phyloP scores from a whole-genome alignment of 257 asterid genomes.

The Penstemon newberryi region DNA sequence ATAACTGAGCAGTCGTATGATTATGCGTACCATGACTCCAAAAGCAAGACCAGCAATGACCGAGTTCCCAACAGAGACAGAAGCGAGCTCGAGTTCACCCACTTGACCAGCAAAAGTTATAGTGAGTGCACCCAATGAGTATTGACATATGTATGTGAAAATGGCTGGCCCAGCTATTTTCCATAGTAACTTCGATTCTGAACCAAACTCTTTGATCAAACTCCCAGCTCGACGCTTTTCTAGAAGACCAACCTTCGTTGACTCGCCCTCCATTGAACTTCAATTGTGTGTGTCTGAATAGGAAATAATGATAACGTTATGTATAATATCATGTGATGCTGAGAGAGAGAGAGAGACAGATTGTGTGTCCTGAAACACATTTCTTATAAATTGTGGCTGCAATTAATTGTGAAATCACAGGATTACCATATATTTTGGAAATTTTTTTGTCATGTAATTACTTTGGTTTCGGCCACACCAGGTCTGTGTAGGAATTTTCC shows the following conservation, averaged over 20 bases:
- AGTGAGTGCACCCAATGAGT: slow-evolving; percentile 68
- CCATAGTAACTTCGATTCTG: slow-evolving; percentile 69
- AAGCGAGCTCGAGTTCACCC: slow-evolving; percentile 74
- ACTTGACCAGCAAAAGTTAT: slow-evolving; percentile 60
- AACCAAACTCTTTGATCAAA: slow-evolving; percentile 33
- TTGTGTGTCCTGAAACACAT: no score
- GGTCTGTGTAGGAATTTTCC: no score
- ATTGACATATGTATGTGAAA: slow-evolving; percentile 64
- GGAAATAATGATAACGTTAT: no score
- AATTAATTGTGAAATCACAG: no score
- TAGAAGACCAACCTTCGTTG: slow-evolving; percentile 28
- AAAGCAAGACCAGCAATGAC: slow-evolving; percentile 74
- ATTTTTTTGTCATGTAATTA: no score
- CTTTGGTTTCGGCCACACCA: no score
- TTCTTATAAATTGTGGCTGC: no score
- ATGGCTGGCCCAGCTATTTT: slow-evolving; percentile 68
- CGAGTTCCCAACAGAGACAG: slow-evolving; percentile 72
- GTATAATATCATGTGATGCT: no score
- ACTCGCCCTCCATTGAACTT: neutral
- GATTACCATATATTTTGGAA: no score
- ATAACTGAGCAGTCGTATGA: no score
- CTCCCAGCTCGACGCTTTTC: slow-evolving; percentile 30
- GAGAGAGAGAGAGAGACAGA: no score
- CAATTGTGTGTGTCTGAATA: no score
- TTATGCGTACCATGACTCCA: slow-evolving; percentile 58